Conservation (phyloP, 768 basidiomycete genomes). For the Infundibulicybe gibba region DNA sequence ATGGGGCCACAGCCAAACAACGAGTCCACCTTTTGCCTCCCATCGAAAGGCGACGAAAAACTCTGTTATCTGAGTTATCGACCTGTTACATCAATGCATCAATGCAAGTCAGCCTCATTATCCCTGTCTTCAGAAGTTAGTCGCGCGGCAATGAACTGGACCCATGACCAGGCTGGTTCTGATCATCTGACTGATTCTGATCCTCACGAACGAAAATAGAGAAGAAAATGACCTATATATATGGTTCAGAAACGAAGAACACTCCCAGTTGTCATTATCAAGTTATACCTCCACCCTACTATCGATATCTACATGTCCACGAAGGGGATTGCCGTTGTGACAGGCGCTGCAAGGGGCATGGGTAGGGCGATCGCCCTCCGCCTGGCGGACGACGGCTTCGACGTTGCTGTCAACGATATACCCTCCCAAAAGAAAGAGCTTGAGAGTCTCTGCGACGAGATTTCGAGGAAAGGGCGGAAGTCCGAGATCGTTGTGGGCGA, state of each 20-base stretch:
- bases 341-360: conserved; percentile 38
- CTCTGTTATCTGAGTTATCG: too few relatives aligned
- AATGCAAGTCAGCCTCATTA: too few relatives aligned
- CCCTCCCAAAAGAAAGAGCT: background rate
- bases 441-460: background rate
- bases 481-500: conserved; percentile 1
- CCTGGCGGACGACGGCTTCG: conserved; percentile 34
- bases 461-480: background rate
- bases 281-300: background rate
- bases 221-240: background rate
- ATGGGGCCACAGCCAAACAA: too few relatives aligned
- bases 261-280: background rate
- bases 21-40: too few relatives aligned
- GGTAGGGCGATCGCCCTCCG: conserved; percentile 34
- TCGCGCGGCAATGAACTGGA: too few relatives aligned
- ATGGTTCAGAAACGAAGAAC: background rate
- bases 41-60: too few relatives aligned
- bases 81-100: too few relatives aligned
- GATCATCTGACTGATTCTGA: too few relatives aligned
- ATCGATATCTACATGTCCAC: background rate
- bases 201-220: too few relatives aligned
- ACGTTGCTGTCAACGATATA: conserved; percentile 33
- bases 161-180: too few relatives aligned
- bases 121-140: too few relatives aligned
- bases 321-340: conserved; percentile 30